A percentile compares a stretch with the other conserved stretches of the same genome.
Conservation (phyloP, 2,329 filamentous ascomycete species). For the Colletotrichum sp. region DNA sequence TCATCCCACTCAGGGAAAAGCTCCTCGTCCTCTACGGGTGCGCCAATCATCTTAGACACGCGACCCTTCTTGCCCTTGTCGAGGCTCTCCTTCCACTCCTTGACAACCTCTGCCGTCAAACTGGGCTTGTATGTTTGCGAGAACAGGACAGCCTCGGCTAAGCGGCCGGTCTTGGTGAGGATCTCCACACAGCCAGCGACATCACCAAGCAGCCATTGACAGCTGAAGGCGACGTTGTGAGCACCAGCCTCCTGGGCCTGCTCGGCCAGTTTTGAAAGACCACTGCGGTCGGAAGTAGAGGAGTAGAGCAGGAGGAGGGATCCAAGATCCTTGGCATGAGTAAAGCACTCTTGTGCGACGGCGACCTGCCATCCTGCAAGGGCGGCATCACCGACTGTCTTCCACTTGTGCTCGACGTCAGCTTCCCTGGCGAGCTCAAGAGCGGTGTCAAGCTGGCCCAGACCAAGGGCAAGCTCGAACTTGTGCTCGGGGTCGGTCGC, state of each 20-base stretch:
- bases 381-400: constrained; percentile 92
- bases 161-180: constrained; percentile 77
- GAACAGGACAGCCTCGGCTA: constrained; percentile 88
- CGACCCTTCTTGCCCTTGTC: constrained; percentile 87
- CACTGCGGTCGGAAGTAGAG: constrained; percentile 79
- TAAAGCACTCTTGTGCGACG: constrained; percentile 92
- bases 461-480: constrained; percentile 85
- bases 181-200: constrained; percentile 81
- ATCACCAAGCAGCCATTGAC: constrained; percentile 86
- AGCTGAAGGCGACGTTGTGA: constrained; percentile 93
- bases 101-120: constrained; percentile 68
- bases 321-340: constrained; percentile 86
- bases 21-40: constrained; percentile 82
- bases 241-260: constrained; percentile 79
- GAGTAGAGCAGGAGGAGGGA: constrained; percentile 89
- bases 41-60: constrained; percentile 81
- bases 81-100: constrained; percentile 81
- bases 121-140: constrained; percentile 96
- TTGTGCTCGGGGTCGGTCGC: constrained; percentile 96
- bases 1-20: constrained; percentile 97
- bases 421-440: constrained; percentile 82
- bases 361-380: constrained; percentile 84
- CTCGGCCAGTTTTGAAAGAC: constrained; percentile 72
- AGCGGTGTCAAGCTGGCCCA: constrained; percentile 85
- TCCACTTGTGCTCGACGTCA: constrained; percentile 97